These are phyloP conservation scores for Podaxis sp. DNA, from an alignment of 768 basidiomycete genomes.

Conservation along the genomic window DNA sequence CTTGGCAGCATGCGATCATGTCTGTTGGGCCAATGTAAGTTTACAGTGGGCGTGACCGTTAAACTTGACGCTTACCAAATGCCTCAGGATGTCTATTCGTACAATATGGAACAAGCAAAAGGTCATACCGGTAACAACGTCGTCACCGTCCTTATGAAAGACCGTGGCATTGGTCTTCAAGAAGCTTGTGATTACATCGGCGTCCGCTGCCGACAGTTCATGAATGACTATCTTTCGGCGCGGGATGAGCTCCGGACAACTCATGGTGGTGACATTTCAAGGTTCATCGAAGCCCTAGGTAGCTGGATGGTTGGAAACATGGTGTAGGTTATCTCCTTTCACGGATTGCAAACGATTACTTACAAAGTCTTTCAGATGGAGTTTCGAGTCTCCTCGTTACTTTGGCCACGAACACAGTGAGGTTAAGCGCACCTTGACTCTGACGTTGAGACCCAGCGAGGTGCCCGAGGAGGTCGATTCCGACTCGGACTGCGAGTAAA, in stretches of 20 bases:
- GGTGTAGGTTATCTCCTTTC: constrained; percentile 31
- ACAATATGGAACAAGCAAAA: constrained; percentile 69
- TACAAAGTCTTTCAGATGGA: constrained; percentile 43
- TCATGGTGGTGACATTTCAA: constrained; percentile 48
- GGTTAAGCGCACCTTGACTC: constrained; percentile 35
- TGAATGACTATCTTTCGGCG: constrained; percentile 46
- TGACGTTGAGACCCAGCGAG: constrained; percentile 36
- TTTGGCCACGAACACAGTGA: constrained; percentile 56
- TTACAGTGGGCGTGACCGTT: neutral
- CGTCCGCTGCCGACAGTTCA: constrained; percentile 44
- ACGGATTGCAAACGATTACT: neutral
- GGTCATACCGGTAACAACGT: constrained; percentile 68
- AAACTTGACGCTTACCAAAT: constrained; percentile 9
- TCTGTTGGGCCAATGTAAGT: constrained; percentile 71
- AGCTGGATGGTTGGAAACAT: constrained; percentile 65
- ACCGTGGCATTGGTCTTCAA: constrained; percentile 51
- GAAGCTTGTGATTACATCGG: constrained; percentile 59
- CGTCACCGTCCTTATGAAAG: constrained; percentile 64
- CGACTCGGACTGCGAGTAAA: constrained; percentile 39
- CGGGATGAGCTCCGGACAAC: constrained; percentile 48
- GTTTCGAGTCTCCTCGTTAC: constrained; percentile 68
- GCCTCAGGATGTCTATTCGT: constrained; percentile 64
- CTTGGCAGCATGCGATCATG: constrained; percentile 60
- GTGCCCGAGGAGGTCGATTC: constrained; percentile 23
- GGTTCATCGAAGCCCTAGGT: constrained; percentile 54